phyloP scores from a whole-genome alignment of 768 basidiomycete genomes.

The Leccinum obscurum region DNA sequence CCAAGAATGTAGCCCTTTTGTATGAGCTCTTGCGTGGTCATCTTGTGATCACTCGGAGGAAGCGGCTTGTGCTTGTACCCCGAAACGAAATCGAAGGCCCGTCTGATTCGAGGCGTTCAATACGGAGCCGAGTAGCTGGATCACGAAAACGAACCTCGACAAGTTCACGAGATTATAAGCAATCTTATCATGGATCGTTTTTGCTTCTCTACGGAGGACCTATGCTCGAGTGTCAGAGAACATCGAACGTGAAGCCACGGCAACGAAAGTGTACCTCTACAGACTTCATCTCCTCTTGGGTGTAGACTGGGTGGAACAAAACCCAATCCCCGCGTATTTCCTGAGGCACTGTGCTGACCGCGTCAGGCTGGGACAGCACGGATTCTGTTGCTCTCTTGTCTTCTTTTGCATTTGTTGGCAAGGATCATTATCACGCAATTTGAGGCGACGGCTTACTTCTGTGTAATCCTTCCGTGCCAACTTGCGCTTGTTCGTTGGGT shows the following conservation, averaged over 20 bases:
- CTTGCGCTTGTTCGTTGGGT: constrained; percentile 21
- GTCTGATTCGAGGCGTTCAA: constrained; percentile 36
- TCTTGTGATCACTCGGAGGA: constrained; percentile 52
- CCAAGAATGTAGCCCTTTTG: constrained; percentile 72
- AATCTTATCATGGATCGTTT: constrained; percentile 70
- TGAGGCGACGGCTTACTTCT: constrained; percentile 21
- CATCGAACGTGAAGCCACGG: background rate
- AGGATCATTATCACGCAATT: background rate
- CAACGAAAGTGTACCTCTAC: constrained; percentile 52
- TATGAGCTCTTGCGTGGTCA: constrained; percentile 73
- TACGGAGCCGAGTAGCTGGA: constrained; percentile 5
- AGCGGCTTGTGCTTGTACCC: constrained; percentile 78
- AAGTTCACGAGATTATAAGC: constrained; percentile 64
- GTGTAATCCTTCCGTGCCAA: constrained; percentile 39
- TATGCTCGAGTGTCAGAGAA: constrained; percentile 26
- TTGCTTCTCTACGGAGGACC: constrained; percentile 70
- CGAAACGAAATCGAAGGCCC: constrained; percentile 80
- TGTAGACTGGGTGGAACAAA: constrained; percentile 91
- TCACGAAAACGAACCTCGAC: constrained; percentile 38
- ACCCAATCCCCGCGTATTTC: constrained; percentile 82
- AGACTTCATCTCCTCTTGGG: constrained; percentile 65
- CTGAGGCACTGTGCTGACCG: constrained; percentile 54
- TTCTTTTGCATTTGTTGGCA: constrained; percentile 19
- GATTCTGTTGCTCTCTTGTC: constrained; percentile 23
- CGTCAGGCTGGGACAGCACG: constrained; percentile 33